phyloP scores from a whole-genome alignment of 2,329 filamentous ascomycete genomes.

The Celoporthe dispersa region DNA sequence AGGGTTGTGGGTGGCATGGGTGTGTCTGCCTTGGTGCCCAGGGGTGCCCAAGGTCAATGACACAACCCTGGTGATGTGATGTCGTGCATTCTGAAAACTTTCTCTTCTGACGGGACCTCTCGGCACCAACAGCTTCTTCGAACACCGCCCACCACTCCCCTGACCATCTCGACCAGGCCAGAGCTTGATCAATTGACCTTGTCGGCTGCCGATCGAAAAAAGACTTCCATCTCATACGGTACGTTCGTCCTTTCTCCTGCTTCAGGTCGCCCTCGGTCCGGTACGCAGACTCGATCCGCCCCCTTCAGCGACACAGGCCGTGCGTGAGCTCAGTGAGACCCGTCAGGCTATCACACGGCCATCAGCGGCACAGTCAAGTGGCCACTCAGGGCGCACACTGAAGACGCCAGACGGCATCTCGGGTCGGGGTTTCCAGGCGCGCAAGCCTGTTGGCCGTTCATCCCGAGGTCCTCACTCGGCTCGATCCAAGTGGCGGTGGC shows the following conservation, averaged over 20 bases:
- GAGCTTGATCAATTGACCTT: slow-evolving; percentile 7
- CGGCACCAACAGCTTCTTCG: slow-evolving; percentile 11
- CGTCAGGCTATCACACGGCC: background rate
- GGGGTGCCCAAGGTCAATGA: slow-evolving; percentile 16
- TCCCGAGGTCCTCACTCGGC: background rate
- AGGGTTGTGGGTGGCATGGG: background rate
- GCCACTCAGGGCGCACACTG: background rate
- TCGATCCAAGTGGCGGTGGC: slow-evolving; percentile 9
- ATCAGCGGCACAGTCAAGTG: background rate
- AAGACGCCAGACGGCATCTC: background rate
- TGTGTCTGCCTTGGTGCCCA: slow-evolving; percentile 15
- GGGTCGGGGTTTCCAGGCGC: background rate
- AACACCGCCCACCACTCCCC: background rate
- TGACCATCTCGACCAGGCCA: background rate
- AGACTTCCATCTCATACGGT: background rate
- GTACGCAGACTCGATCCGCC: background rate
- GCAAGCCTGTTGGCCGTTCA: background rate
- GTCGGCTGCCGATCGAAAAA: background rate
- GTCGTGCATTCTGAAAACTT: slow-evolving; percentile 26
- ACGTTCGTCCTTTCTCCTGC: background rate
- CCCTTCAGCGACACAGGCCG: background rate
- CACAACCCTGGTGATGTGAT: slow-evolving; percentile 27
- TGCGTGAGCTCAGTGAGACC: background rate
- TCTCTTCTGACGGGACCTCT: slow-evolving; percentile 22
- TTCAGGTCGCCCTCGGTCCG: background rate